phyloP scores from a whole-genome alignment of 2,329 filamentous ascomycete genomes.

The Spiromastix sp. region DNA sequence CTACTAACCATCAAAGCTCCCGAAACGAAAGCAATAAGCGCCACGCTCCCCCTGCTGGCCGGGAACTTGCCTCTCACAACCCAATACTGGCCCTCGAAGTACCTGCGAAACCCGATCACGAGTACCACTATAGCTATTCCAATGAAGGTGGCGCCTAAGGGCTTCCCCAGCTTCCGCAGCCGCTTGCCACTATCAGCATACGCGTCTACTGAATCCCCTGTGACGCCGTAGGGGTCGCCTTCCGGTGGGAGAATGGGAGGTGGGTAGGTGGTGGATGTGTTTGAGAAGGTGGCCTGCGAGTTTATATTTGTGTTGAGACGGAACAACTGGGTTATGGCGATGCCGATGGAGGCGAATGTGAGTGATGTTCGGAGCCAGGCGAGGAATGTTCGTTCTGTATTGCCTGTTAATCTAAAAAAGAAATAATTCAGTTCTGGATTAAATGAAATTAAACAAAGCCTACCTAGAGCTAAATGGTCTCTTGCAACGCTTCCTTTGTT shows the following conservation, averaged over 20 bases:
- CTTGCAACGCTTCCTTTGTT: slow-evolving; percentile 57
- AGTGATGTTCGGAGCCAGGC: slow-evolving; percentile 58
- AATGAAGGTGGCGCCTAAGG: slow-evolving; percentile 55
- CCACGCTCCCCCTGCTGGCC: slow-evolving; percentile 51
- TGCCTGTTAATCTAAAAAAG: slow-evolving; percentile 5
- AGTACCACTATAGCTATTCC: slow-evolving; percentile 51
- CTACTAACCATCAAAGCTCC: slow-evolving; percentile 48
- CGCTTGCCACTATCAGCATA: slow-evolving; percentile 12
- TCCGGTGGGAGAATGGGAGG: slow-evolving; percentile 13
- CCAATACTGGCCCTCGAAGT: slow-evolving; percentile 58
- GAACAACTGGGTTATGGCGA: slow-evolving; percentile 57
- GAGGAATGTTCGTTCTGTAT: slow-evolving; percentile 54
- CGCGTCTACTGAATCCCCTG: slow-evolving; percentile 11
- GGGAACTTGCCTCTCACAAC: slow-evolving; percentile 57
- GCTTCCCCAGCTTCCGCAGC: slow-evolving; percentile 47
- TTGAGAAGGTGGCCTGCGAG: slow-evolving; percentile 9
- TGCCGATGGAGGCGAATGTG: slow-evolving; percentile 55
- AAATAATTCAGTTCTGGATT: no score
- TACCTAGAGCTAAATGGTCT: slow-evolving; percentile 55
- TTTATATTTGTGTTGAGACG: slow-evolving; percentile 47
- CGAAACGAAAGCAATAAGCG: slow-evolving; percentile 47
- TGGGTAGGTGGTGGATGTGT: slow-evolving; percentile 13
- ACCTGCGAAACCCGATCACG: slow-evolving; percentile 53
- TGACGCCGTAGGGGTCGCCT: slow-evolving; percentile 14
- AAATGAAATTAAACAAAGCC: slow-evolving; percentile 11